Base-by-base conservation (phyloP, 169 alveolate genomes). In the Plasmodium coatneyi region DNA sequence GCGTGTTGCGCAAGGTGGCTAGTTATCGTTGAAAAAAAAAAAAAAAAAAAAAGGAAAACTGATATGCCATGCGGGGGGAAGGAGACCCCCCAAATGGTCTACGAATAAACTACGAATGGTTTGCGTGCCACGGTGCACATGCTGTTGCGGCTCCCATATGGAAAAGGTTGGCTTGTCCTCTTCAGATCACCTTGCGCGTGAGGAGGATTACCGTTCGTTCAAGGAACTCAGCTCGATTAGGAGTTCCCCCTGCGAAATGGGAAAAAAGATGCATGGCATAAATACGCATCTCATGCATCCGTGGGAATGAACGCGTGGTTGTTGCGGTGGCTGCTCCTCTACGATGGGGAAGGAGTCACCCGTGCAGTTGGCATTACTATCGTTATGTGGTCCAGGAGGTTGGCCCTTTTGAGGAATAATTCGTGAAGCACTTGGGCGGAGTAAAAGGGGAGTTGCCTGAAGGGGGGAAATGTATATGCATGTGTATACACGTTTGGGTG, bases 381-480 rank as follows among this genome's bases (percentile, higher is more conserved):
- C 16, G 93, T 74, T 32, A 86, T 86, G 39, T 86, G 86, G 3
- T 52, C 56, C 36, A 86, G 93, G 14, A 86, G 41, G 39, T 76
- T 86, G 49, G 93, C 12, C 80, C 70, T 46, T 52, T 76, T 36
- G 39, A 41, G 30, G 80, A 86, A 86, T 14, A 86, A 28, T 28
- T 86, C 93, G 10, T 74, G 80, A n/a, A 86, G 46, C 25, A 86
- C 93, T 54, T 86, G 82, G 71, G 72, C 41, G 43, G 93, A 70
- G 80, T 86, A 86, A 54, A 86, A 86, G 46, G 93, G 93, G 41
- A 86, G 52, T 86, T 86, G 92, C 39, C 92, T 84, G 82, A 6
- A 32, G 71, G n/a, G 80, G 28, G 60, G 41, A 46, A 28, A 30
- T 12, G 19, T 0, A 28, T 41, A 7, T 41, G 52, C 7, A 9